Conservation (phyloP, 2,329 filamentous ascomycete species). For the Fusarium succisae region DNA sequence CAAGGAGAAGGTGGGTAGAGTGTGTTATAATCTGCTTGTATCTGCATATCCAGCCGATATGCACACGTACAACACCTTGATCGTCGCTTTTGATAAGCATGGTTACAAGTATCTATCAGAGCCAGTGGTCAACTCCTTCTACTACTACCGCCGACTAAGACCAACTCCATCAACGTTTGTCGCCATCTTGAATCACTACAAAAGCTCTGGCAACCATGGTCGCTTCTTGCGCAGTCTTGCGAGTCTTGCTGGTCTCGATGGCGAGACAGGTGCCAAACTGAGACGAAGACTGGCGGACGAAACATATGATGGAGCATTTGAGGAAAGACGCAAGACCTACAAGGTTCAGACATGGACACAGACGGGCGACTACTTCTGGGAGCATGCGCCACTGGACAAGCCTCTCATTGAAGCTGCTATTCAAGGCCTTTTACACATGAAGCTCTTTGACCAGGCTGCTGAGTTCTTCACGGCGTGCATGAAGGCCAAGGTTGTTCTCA, state of each 20-base stretch:
- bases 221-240: conserved; percentile 57
- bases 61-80: conserved; percentile 75
- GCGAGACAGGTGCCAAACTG: conserved; percentile 51
- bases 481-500: conserved; percentile 46
- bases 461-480: conserved; percentile 54
- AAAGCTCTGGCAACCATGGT: conserved; percentile 51
- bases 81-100: conserved; percentile 69
- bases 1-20: conserved; percentile 50
- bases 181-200: conserved; percentile 62
- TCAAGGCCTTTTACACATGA: conserved; percentile 59
- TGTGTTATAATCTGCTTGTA: conserved; percentile 74
- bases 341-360: conserved; percentile 33
- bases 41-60: conserved; percentile 70
- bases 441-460: conserved; percentile 55
- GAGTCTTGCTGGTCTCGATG: conserved; percentile 57
- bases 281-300: conserved; percentile 48
- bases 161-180: conserved; percentile 61
- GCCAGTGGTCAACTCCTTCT: conserved; percentile 61
- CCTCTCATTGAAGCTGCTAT: conserved; percentile 58
- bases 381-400: conserved; percentile 52
- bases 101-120: conserved; percentile 61
- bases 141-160: conserved; percentile 53
- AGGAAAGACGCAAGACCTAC: conserved; percentile 40
- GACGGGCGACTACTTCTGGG: conserved; percentile 50
- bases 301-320: conserved; percentile 43